phyloP scores from a whole-genome alignment of 257 asterid genomes.

The Plantago elongata region DNA sequence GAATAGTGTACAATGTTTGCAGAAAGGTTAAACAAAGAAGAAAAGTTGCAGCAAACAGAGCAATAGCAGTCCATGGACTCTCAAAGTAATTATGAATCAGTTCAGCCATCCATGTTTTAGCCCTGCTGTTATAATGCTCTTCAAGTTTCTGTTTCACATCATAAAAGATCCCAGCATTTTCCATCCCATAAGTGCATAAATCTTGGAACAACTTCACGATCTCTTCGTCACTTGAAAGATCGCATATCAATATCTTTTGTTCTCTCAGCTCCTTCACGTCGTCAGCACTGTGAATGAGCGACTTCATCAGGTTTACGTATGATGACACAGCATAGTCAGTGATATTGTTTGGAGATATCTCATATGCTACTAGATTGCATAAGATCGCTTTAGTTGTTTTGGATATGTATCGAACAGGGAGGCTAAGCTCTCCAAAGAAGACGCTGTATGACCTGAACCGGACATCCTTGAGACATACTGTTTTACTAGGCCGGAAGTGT shows the following conservation, averaged over 20 bases:
- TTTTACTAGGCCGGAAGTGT: constrained; percentile 13
- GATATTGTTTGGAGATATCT: constrained; percentile 7
- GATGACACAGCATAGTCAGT: constrained; percentile 4
- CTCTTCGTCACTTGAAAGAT: constrained; percentile 28
- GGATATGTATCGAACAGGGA: constrained; percentile 19
- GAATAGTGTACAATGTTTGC: constrained; percentile 13
- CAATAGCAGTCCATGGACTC: constrained; percentile 20
- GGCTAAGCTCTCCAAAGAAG: constrained; percentile 21
- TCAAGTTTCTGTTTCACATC: constrained; percentile 5
- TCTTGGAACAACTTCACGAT: constrained; percentile 14
- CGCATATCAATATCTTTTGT: constrained; percentile 18
- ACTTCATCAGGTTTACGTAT: constrained; percentile 32
- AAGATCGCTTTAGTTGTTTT: constrained; percentile 14
- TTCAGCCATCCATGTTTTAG: constrained; percentile 23
- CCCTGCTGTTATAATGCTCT: constrained; percentile 7
- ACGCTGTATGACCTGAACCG: constrained; percentile 13
- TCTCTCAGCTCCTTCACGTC: constrained; percentile 36
- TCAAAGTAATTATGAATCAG: constrained; percentile 16
- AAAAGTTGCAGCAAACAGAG: constrained; percentile 18
- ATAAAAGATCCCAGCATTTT: not conserved
- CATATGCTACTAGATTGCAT: constrained; percentile 33
- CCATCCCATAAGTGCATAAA: constrained; percentile 4
- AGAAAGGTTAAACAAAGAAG: constrained; percentile 7
- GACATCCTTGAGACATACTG: constrained; percentile 14
- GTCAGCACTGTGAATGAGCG: constrained; percentile 17